Conservation (phyloP, 2,329 filamentous ascomycete genomes). For the Chaetomiaceae sp. region DNA sequence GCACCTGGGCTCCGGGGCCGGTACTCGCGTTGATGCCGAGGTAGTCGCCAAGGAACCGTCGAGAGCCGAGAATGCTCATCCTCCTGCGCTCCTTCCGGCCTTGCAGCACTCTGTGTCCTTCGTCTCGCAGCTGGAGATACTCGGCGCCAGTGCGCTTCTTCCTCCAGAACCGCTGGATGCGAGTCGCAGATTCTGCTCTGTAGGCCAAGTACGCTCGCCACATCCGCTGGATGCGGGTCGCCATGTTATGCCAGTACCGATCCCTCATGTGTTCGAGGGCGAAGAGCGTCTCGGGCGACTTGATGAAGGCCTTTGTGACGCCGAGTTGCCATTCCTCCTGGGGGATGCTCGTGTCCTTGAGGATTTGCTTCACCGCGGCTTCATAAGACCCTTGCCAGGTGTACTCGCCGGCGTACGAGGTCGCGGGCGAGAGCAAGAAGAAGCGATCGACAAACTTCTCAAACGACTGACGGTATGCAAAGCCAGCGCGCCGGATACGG, state of each 20-base stretch:
- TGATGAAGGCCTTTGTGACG: constrained; percentile 95
- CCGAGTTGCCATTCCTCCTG: constrained; percentile 96
- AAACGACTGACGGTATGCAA: constrained; percentile 94
- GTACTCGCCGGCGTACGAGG: constrained; percentile 94
- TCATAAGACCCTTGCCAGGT: constrained; percentile 89
- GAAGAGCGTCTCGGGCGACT: constrained; percentile 94
- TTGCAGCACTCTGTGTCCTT: constrained; percentile 76
- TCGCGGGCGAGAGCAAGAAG: constrained; percentile 89
- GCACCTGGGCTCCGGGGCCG: constrained; percentile 77
- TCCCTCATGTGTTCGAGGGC: constrained; percentile 97
- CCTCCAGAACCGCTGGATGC: constrained; percentile 94
- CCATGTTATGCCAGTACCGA: constrained; percentile 99
- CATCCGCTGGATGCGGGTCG: constrained; percentile 91
- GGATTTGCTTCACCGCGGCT: constrained; percentile 82
- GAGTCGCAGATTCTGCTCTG: constrained; percentile 82
- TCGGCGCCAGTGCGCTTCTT: constrained; percentile 88
- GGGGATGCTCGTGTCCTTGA: constrained; percentile 95
- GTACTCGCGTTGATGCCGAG: constrained; percentile 77
- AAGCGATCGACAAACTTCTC: constrained; percentile 98
- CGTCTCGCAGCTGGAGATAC: constrained; percentile 80
- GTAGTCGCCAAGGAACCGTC: constrained; percentile 93
- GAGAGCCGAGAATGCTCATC: constrained; percentile 85
- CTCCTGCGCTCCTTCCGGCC: constrained; percentile 86
- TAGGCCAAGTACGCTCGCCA: constrained; percentile 96
- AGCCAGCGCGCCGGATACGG: constrained; percentile 90